A percentile compares a stretch with the other conserved stretches of the same genome.
These are phyloP conservation scores for Tylopilus sp. DNA, from an alignment of 768 basidiomycete species.

Conservation along the genomic window DNA sequence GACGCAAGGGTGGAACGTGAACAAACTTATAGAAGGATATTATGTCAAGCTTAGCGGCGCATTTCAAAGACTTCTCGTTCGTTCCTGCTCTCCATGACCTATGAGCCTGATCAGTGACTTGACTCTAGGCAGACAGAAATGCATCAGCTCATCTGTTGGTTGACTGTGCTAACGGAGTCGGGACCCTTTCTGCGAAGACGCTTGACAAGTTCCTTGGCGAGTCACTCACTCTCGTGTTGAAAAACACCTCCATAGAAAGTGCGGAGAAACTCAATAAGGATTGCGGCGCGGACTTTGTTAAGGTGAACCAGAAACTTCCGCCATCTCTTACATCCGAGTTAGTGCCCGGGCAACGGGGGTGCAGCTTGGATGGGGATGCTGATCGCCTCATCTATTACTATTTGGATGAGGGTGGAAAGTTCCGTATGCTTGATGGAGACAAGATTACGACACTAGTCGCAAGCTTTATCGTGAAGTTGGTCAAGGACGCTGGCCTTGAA, in stretches of 20 bases:
- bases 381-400: conserved; percentile 97
- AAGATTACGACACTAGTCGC: conserved; percentile 96
- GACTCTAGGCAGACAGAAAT: conserved; percentile 53
- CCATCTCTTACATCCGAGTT: conserved; percentile 65
- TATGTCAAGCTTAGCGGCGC: conserved; percentile 75
- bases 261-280: conserved; percentile 75
- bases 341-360: conserved; percentile 74
- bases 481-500: conserved; percentile 81
- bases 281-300: conserved; percentile 97
- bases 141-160: conserved; percentile 62
- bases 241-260: conserved; percentile 64
- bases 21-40: conserved; percentile 80
- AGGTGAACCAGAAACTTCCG: conserved; percentile 86
- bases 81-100: conserved; percentile 28
- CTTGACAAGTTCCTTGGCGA: conserved; percentile 58
- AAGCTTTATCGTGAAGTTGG: conserved; percentile 87
- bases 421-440: conserved; percentile 95
- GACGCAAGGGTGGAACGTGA: conserved; percentile 74
- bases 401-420: conserved; percentile 68
- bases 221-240: conserved; percentile 58
- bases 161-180: conserved; percentile 99
- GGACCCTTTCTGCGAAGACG: conserved; percentile 64
- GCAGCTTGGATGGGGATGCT: conserved; percentile 96
- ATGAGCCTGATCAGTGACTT: conserved; percentile 5
- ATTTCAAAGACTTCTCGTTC: conserved; percentile 83